Evolutionary conservation across 129 eudicot genomes (phyloP).

Genomic region (Logfia minima): DNA sequence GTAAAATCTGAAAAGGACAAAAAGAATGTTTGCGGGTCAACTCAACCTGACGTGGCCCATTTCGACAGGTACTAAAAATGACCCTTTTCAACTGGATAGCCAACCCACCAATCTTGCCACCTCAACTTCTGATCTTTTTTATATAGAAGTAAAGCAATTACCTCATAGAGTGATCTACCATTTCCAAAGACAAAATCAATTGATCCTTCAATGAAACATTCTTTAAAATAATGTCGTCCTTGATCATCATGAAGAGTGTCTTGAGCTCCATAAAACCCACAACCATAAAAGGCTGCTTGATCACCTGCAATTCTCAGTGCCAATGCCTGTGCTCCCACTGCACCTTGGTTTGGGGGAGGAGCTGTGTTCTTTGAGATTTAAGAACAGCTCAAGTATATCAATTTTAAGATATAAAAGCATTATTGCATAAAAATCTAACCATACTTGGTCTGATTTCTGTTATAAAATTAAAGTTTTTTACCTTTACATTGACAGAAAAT

Average conservation of each 20-base stretch:
- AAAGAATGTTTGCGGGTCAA: background rate
- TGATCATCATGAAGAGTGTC: conserved; percentile 76
- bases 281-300: conserved; percentile 73
- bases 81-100: background rate
- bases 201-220: conserved; percentile 80
- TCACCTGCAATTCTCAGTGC: conserved; percentile 70
- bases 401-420: background rate
- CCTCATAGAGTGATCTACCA: conserved; percentile 83
- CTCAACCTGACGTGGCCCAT: background rate
- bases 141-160: conserved; percentile 18
- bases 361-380: conserved; percentile 58
- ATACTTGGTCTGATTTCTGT: background rate
- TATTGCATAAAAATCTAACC: background rate
- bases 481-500: background rate
- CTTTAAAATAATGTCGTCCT: conserved; percentile 83
- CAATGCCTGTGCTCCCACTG: conserved; percentile 67
- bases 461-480: background rate
- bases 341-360: conserved; percentile 69
- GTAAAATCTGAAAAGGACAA: background rate
- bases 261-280: conserved; percentile 87
- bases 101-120: background rate
- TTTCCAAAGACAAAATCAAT: conserved; percentile 87
- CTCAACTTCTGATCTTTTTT: background rate
- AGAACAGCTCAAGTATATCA: conserved; percentile 7
- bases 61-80: background rate